Conservation (phyloP, 2,329 filamentous ascomycete genomes). For the Epichloe uncinata region DNA sequence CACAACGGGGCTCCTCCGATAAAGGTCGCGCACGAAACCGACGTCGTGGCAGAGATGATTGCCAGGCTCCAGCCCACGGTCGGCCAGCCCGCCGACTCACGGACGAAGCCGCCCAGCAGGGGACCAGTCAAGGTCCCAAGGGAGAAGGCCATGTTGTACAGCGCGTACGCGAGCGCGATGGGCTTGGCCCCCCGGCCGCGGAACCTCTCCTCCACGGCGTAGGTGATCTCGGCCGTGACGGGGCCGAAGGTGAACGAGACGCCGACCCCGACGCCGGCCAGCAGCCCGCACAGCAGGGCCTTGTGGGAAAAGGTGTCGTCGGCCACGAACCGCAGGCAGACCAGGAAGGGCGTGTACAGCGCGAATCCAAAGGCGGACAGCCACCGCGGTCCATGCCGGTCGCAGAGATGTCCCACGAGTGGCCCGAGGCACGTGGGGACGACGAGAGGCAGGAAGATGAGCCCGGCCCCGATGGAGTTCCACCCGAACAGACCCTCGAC, state of each 20-base stretch:
- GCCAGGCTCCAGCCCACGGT: conserved; percentile 20
- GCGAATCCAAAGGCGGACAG: conserved; percentile 20
- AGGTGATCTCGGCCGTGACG: conserved; percentile 24
- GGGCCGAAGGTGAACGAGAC: conserved; percentile 20
- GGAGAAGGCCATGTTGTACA: conserved; percentile 24
- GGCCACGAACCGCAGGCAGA: conserved; percentile 20
- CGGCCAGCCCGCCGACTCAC: conserved; percentile 19
- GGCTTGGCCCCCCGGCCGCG: conserved; percentile 10
- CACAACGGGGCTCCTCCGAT: conserved; percentile 14
- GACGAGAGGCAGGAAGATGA: conserved; percentile 22
- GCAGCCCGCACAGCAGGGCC: conserved; percentile 19
- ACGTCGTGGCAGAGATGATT: conserved; percentile 16
- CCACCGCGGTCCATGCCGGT: conserved; percentile 23
- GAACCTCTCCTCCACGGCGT: conserved; percentile 14
- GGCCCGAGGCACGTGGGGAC: conserved; percentile 19
- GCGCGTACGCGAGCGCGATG: conserved; percentile 21
- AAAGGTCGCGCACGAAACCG: conserved; percentile 15
- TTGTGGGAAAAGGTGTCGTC: conserved; percentile 18
- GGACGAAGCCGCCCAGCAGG: conserved; percentile 21
- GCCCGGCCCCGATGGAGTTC: conserved; percentile 20
- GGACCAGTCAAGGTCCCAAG: conserved; percentile 20
- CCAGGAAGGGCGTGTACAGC: conserved; percentile 19
- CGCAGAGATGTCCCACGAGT: conserved; percentile 17
- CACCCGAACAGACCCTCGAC: conserved; percentile 18
- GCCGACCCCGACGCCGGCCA: conserved; percentile 18